These are phyloP conservation scores for Platanthera zijinensis DNA, from an alignment of 106 monocot genomes.

Conservation along the genomic window DNA sequence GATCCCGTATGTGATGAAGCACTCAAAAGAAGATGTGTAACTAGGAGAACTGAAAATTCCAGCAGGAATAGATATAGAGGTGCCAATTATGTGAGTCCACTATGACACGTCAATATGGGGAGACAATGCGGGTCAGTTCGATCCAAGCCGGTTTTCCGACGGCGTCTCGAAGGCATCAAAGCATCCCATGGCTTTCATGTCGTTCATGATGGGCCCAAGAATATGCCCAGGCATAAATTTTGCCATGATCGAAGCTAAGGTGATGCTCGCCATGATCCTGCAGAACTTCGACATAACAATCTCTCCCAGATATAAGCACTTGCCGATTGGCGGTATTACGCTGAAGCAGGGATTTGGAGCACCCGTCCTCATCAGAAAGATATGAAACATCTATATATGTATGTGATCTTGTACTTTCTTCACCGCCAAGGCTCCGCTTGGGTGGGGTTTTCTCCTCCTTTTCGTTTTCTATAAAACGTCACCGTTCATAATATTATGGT, in stretches of 20 bases:
- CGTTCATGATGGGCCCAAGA: slow-evolving; percentile 8
- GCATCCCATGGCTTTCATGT: slow-evolving; percentile 22
- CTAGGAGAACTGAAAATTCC: slow-evolving; percentile 12
- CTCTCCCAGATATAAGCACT: slow-evolving; percentile 12
- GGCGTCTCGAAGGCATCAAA: slow-evolving; percentile 13
- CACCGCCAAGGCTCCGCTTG: no score
- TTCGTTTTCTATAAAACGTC: no score
- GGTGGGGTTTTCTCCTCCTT: no score
- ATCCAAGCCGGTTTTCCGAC: slow-evolving; percentile 13
- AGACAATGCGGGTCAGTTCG: slow-evolving; percentile 9
- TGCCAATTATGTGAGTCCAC: slow-evolving; percentile 12
- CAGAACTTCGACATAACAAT: not conserved
- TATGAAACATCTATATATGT: not conserved
- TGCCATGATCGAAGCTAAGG: slow-evolving; percentile 9
- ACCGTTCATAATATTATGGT: no score
- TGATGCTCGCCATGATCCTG: not conserved
- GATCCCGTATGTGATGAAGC: slow-evolving; percentile 2
- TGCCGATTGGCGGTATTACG: not conserved
- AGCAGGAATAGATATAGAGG: slow-evolving; percentile 7
- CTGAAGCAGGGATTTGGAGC: not conserved
- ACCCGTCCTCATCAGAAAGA: not conserved
- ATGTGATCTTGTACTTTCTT: no score
- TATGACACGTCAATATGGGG: slow-evolving; percentile 17
- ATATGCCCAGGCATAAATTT: slow-evolving; percentile 10
- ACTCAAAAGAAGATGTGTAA: not conserved